Evolutionary conservation across 2,329 filamentous ascomycete genomes (phyloP), one percentile per base, ranked within the genome.

Genomic region (Colletotrichum tabaci): DNA sequence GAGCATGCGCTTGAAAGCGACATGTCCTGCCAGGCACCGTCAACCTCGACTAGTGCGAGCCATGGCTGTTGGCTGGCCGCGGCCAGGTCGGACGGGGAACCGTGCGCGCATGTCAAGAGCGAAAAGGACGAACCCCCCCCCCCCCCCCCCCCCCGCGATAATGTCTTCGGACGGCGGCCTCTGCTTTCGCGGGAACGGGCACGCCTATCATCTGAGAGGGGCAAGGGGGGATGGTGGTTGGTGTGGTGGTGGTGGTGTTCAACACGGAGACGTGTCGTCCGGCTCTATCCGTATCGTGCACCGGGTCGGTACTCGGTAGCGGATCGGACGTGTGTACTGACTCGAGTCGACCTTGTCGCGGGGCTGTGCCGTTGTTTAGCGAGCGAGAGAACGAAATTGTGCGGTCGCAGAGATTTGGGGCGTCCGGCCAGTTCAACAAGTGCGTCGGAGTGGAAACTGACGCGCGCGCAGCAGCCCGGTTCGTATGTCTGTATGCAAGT

Each of bases 361-460:
- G 64, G 68, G 68, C 68, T 63, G 58, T 71, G 68, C 52, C n/a
- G 35, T 42, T n/a, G 64, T 57, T 57, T 68, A 71, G 65, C 68
- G 65, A 71, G 65, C 68, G 58, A 71, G 58, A 71, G 68, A 68
- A 60, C 50, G 47, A 71, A 68, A 71, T 71, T 71, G 68, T 71
- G 53, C 53, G 38, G 65, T 68, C 58, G 68, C 35, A 68, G 60
- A 60, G 60, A 68, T 60, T 53, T 64, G 38, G 23, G 23, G 44
- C 23, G 23, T 13, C 16, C 26, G 60, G 47, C 38, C 44, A 49
- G 30, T 21, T 38, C 44, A 35, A 35, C 30, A 35, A 9, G 26
- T 21, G 18, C 12, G 42, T 26, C 18, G 16, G 52, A 47, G 68
- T 68, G 68, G 68, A 60, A 64, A 71, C 68, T 35, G 40, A 60